Base-by-base conservation (phyloP, 306 rosid species). In the Rosa multiflora region DNA sequence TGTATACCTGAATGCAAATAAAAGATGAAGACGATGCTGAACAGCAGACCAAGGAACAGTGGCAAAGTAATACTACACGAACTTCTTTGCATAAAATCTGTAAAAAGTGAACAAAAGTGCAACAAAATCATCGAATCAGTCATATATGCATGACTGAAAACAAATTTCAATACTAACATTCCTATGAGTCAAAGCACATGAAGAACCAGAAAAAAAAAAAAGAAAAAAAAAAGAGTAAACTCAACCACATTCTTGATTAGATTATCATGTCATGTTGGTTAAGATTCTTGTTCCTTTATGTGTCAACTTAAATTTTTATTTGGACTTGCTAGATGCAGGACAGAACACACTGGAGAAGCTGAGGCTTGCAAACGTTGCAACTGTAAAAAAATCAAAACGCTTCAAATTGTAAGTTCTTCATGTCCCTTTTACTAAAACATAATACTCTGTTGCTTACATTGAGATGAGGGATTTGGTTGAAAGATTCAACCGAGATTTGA, bases 371-470 rank as follows among this genome's bases (percentile, higher is more conserved):
- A 91, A 83, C 93, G 97, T 21, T 94, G 98, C 76, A 90, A 90
- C 81, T 94, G 98, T 83, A 26, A 94, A 90, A 88, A 92, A 94
- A 79, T 94, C 98, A 1, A 92, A 89, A 89, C 92, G 98, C 78
- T 84, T 94, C 90, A 94, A 94, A 87, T 94, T 90, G 98, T 94
- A 87, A 85, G 92, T 87, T 81, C 56, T 64, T 58, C 51, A 7
- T 61, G 74, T 64, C 82, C 66, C 40, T 40, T 81, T 67, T 62
- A 78, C 68, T 67, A 21, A 77, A 56, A 47, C 37, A 49, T 51
- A 56, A 29, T 32, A 18, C 29, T 55, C 43, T 78, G 1, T 20
- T 6, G 76, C 67, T 53, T 29, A 42, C 47, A 72, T 35, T 51
- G 32, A 14, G 46, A 55, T 26, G 20, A 48, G 42, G 48, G 20